phyloP scores from a whole-genome alignment of 2,329 filamentous ascomycete genomes.

The Fusarium sp. region DNA sequence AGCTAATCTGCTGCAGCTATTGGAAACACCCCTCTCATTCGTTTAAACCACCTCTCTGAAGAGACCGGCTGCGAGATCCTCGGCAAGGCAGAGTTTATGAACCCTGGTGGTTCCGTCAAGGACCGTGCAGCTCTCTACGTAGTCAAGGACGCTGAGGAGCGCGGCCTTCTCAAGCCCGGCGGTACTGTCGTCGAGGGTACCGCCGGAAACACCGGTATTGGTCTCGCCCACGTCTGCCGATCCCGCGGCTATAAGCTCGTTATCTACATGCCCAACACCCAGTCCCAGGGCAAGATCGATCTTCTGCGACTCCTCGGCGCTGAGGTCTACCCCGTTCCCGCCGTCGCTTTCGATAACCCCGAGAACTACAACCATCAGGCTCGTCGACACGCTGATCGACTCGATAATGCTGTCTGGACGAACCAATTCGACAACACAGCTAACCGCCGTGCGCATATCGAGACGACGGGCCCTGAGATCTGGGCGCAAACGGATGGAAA shows the following conservation, averaged over 20 bases:
- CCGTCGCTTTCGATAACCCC: slow-evolving; percentile 94
- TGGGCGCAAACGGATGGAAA: slow-evolving; percentile 90
- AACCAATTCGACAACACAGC: slow-evolving; percentile 99
- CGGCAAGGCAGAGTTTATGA: slow-evolving; percentile 98
- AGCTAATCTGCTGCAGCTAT: slow-evolving; percentile 71
- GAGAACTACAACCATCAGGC: slow-evolving; percentile 99
- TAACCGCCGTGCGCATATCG: slow-evolving; percentile 92
- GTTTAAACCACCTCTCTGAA: slow-evolving; percentile 86
- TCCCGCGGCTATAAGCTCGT: slow-evolving; percentile 92
- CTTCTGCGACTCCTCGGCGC: slow-evolving; percentile 89
- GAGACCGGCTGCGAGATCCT: slow-evolving; percentile 94
- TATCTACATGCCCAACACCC: slow-evolving; percentile 99
- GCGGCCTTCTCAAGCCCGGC: slow-evolving; percentile 81
- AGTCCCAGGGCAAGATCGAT: slow-evolving; percentile 98
- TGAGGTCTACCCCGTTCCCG: slow-evolving; percentile 95
- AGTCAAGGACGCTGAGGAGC: slow-evolving; percentile 91
- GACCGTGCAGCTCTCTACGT: slow-evolving; percentile 96
- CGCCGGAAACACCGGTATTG: slow-evolving; percentile 97
- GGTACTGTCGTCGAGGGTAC: slow-evolving; percentile 98
- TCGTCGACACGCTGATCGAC: slow-evolving; percentile 82
- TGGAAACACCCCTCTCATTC: slow-evolving; percentile 95
- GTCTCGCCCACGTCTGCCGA: slow-evolving; percentile 94
- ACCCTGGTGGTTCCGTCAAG: slow-evolving; percentile 95
- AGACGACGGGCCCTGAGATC: slow-evolving; percentile 97
- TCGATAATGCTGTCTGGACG: slow-evolving; percentile 95